Base-by-base conservation (phyloP, 306 rosid genomes). In the Cicer pinnatifidum region DNA sequence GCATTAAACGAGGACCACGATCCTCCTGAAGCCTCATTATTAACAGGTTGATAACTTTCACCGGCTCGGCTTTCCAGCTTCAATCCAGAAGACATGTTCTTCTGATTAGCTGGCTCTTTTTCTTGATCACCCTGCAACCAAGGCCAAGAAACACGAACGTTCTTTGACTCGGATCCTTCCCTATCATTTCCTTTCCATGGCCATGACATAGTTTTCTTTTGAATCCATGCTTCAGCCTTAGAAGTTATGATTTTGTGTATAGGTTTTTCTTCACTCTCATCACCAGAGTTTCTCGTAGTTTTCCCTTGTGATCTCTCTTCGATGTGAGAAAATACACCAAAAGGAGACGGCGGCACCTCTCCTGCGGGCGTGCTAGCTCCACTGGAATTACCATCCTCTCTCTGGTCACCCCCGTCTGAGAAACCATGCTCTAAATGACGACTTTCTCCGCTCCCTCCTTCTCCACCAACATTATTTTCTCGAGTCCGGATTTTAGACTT, bases 291-390 rank as follows among this genome's bases (percentile, higher is more conserved):
- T 75, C 86, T 82, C 23, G 23, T 51, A 78, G 46, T 28, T 71
- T 82, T 91, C 28, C 89, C 91, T 15, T 72, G 84, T 37, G 80
- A 82, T 81, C 79, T 88, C 78, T 87, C 97, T 38, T 87, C 96
- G 37, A 50, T 67, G 3, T 50, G 82, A 84, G 89, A 84, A 61
- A 82, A 81, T 11, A 59, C 81, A 64, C 92, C 92, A 54, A 87
- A 88, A 39, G 93, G 71, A 60, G 88, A 78, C 38, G 84, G 89
- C 1, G 59, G 72, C 60, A 88, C 67, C 73, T 90, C 97, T 72
- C 87, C 97, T 57, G 96, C 86, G 8, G 97, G 96, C 0, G 99
- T 95, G 88, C 97, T 88, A 76, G 97, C 96, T 80, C 96, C 97
- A 80, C 99, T 92, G 9, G 99, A 95, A 87, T 77, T 80, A n/a